These are phyloP conservation scores for Globisporangium lucens DNA, from an alignment of 352 stramenopile genomes.

Conservation along the genomic window DNA sequence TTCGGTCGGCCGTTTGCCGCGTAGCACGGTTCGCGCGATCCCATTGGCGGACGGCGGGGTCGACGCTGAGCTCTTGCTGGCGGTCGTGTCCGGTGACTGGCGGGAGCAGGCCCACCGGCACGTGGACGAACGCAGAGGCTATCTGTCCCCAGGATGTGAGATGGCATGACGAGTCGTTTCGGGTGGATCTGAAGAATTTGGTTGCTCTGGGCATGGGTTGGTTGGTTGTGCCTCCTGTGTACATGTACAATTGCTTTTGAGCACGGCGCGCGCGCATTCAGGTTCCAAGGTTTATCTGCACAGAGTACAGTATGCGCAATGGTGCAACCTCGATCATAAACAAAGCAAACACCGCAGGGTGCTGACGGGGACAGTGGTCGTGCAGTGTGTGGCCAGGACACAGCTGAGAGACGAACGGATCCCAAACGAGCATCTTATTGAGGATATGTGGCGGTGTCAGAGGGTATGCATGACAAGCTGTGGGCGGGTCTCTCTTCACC, in stretches of 20 bases:
- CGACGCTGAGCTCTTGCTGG: not conserved
- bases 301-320: not conserved
- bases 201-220: not conserved
- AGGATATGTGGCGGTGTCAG: not conserved
- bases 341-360: not conserved
- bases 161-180: not conserved
- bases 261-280: not conserved
- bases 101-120: not conserved
- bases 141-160: not conserved
- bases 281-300: not conserved
- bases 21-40: not conserved
- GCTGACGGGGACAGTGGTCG: not conserved
- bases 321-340: not conserved
- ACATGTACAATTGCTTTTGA: not conserved
- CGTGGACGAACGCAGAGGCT: not conserved
- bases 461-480: not conserved
- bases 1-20: not conserved
- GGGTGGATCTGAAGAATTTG: not conserved
- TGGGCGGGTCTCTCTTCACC: not conserved
- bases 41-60: conserved; percentile 4
- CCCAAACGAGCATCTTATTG: not conserved
- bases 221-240: not conserved
- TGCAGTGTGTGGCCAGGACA: not conserved
- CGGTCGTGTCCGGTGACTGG: not conserved
- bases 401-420: not conserved